A percentile compares a stretch with the other conserved stretches of the same genome.
phyloP scores from a whole-genome alignment of 2,329 filamentous ascomycete species.

The Fusarium heterosporum region DNA sequence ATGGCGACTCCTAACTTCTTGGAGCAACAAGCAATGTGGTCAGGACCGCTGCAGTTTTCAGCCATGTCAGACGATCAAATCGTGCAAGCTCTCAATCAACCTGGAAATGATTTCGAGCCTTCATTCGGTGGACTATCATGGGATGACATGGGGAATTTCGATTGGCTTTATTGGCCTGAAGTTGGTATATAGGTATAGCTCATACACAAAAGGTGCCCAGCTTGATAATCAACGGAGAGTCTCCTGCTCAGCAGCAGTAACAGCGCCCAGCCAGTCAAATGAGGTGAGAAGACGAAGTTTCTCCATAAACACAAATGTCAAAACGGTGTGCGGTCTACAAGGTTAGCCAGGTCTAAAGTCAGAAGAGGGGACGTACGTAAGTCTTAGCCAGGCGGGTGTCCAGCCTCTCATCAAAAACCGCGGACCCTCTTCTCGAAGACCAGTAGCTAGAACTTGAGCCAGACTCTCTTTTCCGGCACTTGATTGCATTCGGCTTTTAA shows the following conservation, averaged over 20 bases:
- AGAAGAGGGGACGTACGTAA: conserved; percentile 51
- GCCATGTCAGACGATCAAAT: conserved; percentile 78
- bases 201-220: conserved; percentile 23
- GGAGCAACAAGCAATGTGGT: conserved; percentile 54
- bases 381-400: conserved; percentile 59
- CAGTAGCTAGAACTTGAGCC: conserved; percentile 49
- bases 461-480: conserved; percentile 50
- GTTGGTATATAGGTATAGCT: conserved; percentile 49
- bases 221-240: conserved; percentile 27
- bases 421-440: conserved; percentile 54
- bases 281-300: conserved; percentile 53
- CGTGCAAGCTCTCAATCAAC: conserved; percentile 72
- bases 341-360: neutral
- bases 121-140: conserved; percentile 67
- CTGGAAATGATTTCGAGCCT: conserved; percentile 68
- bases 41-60: conserved; percentile 70
- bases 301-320: conserved; percentile 61
- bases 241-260: conserved; percentile 18
- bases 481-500: conserved; percentile 58
- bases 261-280: conserved; percentile 37
- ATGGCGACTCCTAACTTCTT: conserved; percentile 46
- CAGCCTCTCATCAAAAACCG: conserved; percentile 60
- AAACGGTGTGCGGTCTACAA: conserved; percentile 56
- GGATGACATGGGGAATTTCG: conserved; percentile 69
- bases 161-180: conserved; percentile 67